These are phyloP conservation scores for Bacidia gigantensis DNA, from an alignment of 495 filamentous ascomycete genomes.

Conservation along the genomic window DNA sequence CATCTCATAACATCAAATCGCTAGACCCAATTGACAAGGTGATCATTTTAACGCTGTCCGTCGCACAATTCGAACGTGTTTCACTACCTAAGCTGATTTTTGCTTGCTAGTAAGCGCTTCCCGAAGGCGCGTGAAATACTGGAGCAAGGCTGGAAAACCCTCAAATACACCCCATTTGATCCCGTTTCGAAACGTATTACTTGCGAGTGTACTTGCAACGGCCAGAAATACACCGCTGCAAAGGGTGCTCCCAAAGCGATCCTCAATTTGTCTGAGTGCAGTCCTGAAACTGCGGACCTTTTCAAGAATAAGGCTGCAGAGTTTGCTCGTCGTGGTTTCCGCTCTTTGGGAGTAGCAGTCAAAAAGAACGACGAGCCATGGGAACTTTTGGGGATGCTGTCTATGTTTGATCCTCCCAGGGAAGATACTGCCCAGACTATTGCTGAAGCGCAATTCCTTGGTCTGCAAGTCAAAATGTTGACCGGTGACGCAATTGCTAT, in stretches of 20 bases:
- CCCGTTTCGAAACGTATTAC: constrained; percentile 70
- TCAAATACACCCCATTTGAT: constrained; percentile 67
- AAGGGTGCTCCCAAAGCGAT: constrained; percentile 68
- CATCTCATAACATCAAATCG: constrained; percentile 65
- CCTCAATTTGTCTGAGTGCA: constrained; percentile 50
- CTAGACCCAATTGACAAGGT: constrained; percentile 68
- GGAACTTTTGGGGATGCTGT: constrained; percentile 61
- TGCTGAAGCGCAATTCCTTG: constrained; percentile 59
- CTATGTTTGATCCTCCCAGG: constrained; percentile 68
- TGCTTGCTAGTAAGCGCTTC: too few species aligned
- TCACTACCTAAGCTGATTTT: too few species aligned
- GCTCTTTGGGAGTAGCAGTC: constrained; percentile 63
- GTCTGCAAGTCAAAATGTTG: constrained; percentile 67
- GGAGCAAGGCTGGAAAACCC: constrained; percentile 54
- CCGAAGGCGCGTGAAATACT: constrained; percentile 60
- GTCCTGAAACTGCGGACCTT: constrained; percentile 45
- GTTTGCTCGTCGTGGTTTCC: constrained; percentile 70
- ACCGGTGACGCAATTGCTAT: constrained; percentile 71
- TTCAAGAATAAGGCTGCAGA: constrained; percentile 59
- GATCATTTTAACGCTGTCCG: constrained; percentile 57
- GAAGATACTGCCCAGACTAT: constrained; percentile 69
- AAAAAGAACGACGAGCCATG: constrained; percentile 53
- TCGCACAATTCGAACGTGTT: too few species aligned
- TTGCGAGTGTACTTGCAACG: constrained; percentile 49
- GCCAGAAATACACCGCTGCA: constrained; percentile 52